Evolutionary conservation across 331 rosid species (phyloP).

Genomic region (Malus hybrid): DNA sequence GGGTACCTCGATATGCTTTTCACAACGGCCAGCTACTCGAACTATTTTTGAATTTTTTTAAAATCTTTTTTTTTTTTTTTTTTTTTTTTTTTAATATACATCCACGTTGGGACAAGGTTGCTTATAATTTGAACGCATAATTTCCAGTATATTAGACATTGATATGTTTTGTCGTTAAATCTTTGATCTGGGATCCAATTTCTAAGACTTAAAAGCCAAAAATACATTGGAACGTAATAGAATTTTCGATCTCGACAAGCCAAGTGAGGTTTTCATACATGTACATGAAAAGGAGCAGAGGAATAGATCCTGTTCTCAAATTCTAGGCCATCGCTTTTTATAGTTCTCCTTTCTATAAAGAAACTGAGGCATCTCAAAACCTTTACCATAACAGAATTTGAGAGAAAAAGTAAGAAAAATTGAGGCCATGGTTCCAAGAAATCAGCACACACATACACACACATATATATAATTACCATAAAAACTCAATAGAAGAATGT

Average conservation of each 20-base stretch:
- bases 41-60: neutral
- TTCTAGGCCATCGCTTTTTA: conserved; percentile 26
- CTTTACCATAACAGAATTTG: neutral
- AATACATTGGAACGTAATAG: no score
- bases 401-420: conserved; percentile 8
- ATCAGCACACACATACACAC: neutral
- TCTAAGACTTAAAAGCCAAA: no score
- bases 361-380: conserved; percentile 30
- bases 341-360: conserved; percentile 15
- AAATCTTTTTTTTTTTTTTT: neutral
- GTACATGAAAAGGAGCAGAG: conserved; percentile 27
- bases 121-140: neutral
- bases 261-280: conserved; percentile 7
- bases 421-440: neutral
- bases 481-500: neutral
- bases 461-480: neutral
- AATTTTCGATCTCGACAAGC: neutral
- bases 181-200: no score
- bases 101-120: neutral
- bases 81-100: neutral
- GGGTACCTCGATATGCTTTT: neutral
- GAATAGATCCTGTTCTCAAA: conserved; percentile 22
- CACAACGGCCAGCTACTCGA: neutral
- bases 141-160: neutral
- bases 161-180: neutral